Base-by-base conservation (phyloP, 257 asterid species). In the Primulina eburnea region DNA sequence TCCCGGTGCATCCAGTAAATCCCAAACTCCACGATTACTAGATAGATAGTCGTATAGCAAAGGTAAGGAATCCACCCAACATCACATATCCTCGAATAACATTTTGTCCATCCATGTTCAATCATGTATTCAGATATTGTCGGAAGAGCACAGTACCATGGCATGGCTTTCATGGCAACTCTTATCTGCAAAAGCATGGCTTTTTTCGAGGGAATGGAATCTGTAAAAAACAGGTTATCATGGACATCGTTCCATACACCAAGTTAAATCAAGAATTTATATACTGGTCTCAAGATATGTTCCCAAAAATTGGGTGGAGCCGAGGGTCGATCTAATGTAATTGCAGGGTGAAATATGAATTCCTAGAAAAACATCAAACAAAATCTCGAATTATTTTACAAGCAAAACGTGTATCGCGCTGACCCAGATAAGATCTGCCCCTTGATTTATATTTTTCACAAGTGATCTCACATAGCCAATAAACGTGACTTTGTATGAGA, bases 101-200 rank as follows among this genome's bases (percentile, higher is more conserved):
- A 91, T 77, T 72, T 86, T 1, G 96, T 91, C 96, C 96, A 84
- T 62, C 99, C 99, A 62, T 75, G 82, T 82, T 90, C 97, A 28
- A 93, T 84, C 99, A 90, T 85, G 85, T 87, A 85, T 69, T 93
- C 99, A 0, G 97, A 94, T 29, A 91, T 16, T 2, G 97, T 75
- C 16, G 97, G 99, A 74, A 94, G 95, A 71, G 79, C 83, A 76
- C 77, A 65, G 75, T 93, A 93, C 92, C 87, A 85, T 30, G 99
- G 99, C 99, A 93, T 93, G 60, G 97, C 95, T 86, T 90, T 92
- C 98, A 90, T 92, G 60, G 98, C 95, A 69, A 92, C 98, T 67
- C 87, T 86, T 71, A 92, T 88, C 82, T 92, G 98, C 88, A 88
- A 82, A 76, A 90, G 85, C 98, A 92, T 92, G 70, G 97, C 88